These are phyloP conservation scores for Kluyveromyces marxianus DNA, from an alignment of 1,139 yeast genomes.

Conservation along the genomic window DNA sequence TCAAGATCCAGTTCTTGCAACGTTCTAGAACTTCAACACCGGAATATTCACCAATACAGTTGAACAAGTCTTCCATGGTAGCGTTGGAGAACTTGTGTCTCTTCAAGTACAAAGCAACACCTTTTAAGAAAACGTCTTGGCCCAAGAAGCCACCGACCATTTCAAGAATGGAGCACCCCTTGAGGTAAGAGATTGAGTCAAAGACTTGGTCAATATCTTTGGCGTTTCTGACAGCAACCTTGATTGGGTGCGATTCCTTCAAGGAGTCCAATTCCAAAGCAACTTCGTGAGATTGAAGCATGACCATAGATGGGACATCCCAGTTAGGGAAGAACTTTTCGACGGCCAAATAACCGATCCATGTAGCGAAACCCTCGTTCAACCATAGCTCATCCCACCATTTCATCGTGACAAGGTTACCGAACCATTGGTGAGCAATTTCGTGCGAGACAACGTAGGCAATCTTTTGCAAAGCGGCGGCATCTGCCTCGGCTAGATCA, in stretches of 20 bases:
- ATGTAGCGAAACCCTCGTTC: conserved; percentile 79
- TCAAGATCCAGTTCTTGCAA: conserved; percentile 56
- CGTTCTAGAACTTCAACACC: conserved; percentile 46
- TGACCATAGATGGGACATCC: conserved; percentile 63
- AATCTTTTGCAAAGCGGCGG: conserved; percentile 47
- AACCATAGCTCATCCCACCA: conserved; percentile 86
- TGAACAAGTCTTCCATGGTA: conserved; percentile 53
- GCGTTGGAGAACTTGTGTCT: conserved; percentile 51
- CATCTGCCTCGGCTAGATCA: conserved; percentile 40
- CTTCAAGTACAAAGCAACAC: conserved; percentile 61
- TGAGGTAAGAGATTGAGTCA: conserved; percentile 68
- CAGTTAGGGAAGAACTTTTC: conserved; percentile 62
- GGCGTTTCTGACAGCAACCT: conserved; percentile 66
- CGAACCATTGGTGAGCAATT: conserved; percentile 82
- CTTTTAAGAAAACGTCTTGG: conserved; percentile 55
- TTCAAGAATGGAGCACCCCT: conserved; percentile 68
- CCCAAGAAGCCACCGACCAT: conserved; percentile 69
- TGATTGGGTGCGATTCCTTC: conserved; percentile 71
- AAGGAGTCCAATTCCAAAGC: conserved; percentile 62
- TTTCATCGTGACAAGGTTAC: conserved; percentile 75
- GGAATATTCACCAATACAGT: conserved; percentile 46
- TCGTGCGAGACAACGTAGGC: conserved; percentile 79
- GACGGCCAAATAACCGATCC: conserved; percentile 67
- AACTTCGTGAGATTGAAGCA: conserved; percentile 47
- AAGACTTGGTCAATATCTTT: conserved; percentile 72